These are phyloP conservation scores for Fusarium falciforme DNA, from an alignment of 2,329 filamentous ascomycete species.

Conservation along the genomic window DNA sequence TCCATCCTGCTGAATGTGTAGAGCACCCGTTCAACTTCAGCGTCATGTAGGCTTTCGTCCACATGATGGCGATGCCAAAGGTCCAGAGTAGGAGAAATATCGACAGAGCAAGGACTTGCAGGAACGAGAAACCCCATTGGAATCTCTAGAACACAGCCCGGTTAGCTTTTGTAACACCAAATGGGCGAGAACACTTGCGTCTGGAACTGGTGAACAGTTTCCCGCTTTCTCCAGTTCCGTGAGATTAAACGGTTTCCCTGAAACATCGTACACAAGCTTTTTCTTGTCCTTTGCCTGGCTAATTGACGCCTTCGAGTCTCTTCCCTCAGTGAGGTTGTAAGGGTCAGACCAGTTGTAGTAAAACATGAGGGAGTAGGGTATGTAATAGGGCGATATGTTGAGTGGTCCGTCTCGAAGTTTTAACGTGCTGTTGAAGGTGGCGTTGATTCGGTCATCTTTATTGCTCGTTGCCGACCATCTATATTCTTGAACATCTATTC, in stretches of 20 bases:
- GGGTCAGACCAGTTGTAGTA: not conserved
- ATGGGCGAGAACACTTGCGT: not conserved
- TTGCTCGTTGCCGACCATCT: not conserved
- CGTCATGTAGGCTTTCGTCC: not conserved
- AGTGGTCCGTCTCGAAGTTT: not conserved
- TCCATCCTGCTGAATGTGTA: not conserved
- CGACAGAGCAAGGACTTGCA: not conserved
- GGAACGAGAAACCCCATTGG: conserved; percentile 21
- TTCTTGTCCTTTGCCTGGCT: not conserved
- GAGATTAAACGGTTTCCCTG: not conserved
- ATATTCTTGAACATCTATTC: not conserved
- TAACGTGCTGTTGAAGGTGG: not conserved
- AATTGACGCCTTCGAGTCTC: not conserved
- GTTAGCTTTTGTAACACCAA: not conserved
- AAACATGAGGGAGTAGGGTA: not conserved
- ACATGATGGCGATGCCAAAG: not conserved
- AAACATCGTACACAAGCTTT: not conserved
- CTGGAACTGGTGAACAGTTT: conserved; percentile 8
- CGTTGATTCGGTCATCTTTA: too few relatives aligned
- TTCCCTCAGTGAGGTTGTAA: too few relatives aligned
- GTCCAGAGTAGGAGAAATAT: not conserved
- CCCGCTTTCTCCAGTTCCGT: not conserved
- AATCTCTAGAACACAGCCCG: not conserved
- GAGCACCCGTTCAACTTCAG: not conserved
- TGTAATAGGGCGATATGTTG: not conserved